Evolutionary conservation across 768 basidiomycete genomes (phyloP).

Genomic region (Leccinellum rugosiceps): DNA sequence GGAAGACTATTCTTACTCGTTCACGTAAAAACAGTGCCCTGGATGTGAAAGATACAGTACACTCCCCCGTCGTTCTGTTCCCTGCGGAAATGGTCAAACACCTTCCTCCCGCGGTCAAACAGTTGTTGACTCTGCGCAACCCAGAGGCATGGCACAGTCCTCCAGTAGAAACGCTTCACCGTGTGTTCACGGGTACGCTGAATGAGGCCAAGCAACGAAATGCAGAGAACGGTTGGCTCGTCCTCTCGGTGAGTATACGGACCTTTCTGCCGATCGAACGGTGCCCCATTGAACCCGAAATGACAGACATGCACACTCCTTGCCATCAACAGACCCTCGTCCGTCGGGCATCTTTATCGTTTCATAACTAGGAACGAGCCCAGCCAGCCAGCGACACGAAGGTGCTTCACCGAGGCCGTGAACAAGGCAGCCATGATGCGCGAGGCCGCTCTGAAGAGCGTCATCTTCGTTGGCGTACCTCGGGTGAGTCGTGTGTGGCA

Average conservation of each 20-base stretch:
- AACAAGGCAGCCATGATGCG: conserved; percentile 82
- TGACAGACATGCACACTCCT: conserved; percentile 78
- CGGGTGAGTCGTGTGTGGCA: conserved; percentile 48
- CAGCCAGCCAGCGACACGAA: conserved; percentile 39
- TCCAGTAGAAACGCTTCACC: conserved; percentile 47
- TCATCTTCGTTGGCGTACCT: conserved; percentile 85
- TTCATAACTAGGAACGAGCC: conserved; percentile 59
- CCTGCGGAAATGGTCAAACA: conserved; percentile 35
- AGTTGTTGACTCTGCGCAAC: conserved; percentile 63
- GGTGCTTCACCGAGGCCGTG: conserved; percentile 51
- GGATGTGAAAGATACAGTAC: not conserved
- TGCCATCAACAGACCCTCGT: conserved; percentile 76
- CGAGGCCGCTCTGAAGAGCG: conserved; percentile 85
- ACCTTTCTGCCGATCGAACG: conserved; percentile 7
- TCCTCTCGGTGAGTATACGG: conserved; percentile 57
- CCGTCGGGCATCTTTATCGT: conserved; percentile 77
- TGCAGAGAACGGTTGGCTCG: conserved; percentile 78
- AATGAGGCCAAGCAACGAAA: conserved; percentile 60
- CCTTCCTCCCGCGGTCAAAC: conserved; percentile 68
- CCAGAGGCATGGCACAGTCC: conserved; percentile 60
- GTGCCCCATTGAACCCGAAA: conserved; percentile 28
- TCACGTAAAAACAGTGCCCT: conserved; percentile 6
- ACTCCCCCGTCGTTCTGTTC: not conserved
- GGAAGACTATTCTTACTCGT: conserved; percentile 4
- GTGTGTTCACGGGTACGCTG: conserved; percentile 58